Evolutionary conservation across 2,329 filamentous ascomycete species (phyloP).

Genomic region (Aspergillus melleus): DNA sequence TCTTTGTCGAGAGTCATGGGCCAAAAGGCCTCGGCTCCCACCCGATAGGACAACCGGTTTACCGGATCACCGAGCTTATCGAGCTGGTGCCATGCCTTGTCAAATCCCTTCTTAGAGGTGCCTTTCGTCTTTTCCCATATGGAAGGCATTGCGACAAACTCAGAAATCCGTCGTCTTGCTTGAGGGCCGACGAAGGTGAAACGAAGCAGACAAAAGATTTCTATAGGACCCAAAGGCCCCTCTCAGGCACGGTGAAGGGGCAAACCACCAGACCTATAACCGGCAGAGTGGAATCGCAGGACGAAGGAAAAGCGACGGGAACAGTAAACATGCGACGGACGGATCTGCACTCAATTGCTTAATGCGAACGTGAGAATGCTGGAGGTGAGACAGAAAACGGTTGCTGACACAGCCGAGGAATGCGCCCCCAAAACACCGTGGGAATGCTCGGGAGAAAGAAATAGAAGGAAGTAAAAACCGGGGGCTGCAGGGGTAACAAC

Average conservation of each 20-base stretch:
- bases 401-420: conserved; percentile 18
- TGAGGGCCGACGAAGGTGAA: not conserved
- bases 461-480: not conserved
- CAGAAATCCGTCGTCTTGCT: not conserved
- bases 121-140: conserved; percentile 56
- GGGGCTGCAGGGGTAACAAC: not conserved
- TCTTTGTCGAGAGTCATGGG: conserved; percentile 83
- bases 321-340: conserved; percentile 15
- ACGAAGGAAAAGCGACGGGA: conserved; percentile 13
- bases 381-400: conserved; percentile 7
- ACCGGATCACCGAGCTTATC: conserved; percentile 74
- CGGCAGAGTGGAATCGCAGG: not conserved
- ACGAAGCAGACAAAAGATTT: not conserved
- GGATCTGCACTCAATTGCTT: conserved; percentile 8
- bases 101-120: conserved; percentile 64
- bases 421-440: conserved; percentile 10
- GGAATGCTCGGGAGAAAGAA: conserved; percentile 14
- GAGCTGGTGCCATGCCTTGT: conserved; percentile 67
- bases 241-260: not conserved
- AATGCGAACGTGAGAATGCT: conserved; percentile 12
- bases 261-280: conserved; percentile 11
- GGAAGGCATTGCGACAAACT: conserved; percentile 48
- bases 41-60: conserved; percentile 77
- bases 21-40: conserved; percentile 82
- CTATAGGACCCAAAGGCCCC: conserved; percentile 4